Evolutionary conservation across 2,329 filamentous ascomycete species (phyloP).

Genomic region (Fusarium goolgardi): DNA sequence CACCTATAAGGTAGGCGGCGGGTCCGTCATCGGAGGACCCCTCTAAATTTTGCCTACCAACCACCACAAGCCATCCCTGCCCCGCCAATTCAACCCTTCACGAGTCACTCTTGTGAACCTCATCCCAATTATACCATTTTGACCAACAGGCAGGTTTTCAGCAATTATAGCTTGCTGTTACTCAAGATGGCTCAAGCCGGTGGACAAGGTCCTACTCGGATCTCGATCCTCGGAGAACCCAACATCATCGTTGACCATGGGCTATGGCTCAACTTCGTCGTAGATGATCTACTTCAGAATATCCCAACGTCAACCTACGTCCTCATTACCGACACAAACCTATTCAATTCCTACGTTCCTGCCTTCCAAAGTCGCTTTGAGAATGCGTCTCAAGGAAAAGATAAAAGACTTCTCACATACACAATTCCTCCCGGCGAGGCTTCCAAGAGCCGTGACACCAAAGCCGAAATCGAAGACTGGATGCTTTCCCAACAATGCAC

Average conservation of each 20-base stretch:
- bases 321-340: slow-evolving; percentile 95
- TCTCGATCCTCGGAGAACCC: slow-evolving; percentile 88
- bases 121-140: slow-evolving; percentile 2
- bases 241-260: slow-evolving; percentile 93
- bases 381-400: slow-evolving; percentile 42
- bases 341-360: slow-evolving; percentile 83
- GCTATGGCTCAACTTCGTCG: slow-evolving; percentile 86
- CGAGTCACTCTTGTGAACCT: slow-evolving; percentile 8
- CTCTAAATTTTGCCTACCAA: slow-evolving; percentile 30
- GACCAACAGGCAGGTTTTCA: slow-evolving; percentile 21
- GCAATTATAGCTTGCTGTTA: slow-evolving; percentile 12
- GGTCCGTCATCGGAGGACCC: slow-evolving; percentile 36
- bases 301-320: slow-evolving; percentile 91
- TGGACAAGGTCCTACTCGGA: slow-evolving; percentile 62
- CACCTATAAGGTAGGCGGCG: not conserved
- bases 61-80: slow-evolving; percentile 19
- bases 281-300: slow-evolving; percentile 80
- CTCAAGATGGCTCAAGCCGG: slow-evolving; percentile 45
- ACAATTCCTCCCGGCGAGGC: slow-evolving; percentile 90
- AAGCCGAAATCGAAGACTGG: slow-evolving; percentile 98
- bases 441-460: slow-evolving; percentile 92
- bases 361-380: slow-evolving; percentile 68
- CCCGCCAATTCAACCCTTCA: slow-evolving; percentile 10
- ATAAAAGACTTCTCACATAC: slow-evolving; percentile 82
- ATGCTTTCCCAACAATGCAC: slow-evolving; percentile 93